Conservation (phyloP, 1,284 basidiomycete species). For the Sporisorium iseilematis-ciliati region DNA sequence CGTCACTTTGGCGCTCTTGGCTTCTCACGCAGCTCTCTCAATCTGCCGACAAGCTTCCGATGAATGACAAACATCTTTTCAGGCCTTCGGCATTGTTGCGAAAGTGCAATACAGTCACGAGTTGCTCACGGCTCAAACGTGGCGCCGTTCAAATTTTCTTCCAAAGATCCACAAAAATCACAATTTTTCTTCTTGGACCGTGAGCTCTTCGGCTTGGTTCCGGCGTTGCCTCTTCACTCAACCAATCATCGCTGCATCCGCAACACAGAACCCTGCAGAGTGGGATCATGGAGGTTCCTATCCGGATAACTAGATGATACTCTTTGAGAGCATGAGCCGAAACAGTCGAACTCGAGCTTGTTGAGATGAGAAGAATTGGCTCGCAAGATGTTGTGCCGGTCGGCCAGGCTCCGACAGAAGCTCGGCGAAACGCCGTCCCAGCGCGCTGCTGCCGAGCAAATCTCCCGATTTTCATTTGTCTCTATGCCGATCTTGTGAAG, state of each 20-base stretch:
- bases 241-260: neutral
- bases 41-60: slow-evolving; percentile 4
- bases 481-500: neutral
- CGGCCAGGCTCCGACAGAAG: slow-evolving; percentile 2
- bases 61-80: neutral
- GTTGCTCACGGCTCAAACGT: neutral
- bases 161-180: slow-evolving; percentile 11
- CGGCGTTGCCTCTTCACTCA: slow-evolving; percentile 8
- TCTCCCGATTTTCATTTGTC: neutral
- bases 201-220: slow-evolving; percentile 29
- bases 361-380: neutral
- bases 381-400: neutral
- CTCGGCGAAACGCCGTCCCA: slow-evolving; percentile 6
- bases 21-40: neutral
- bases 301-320: neutral
- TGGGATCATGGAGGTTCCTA: neutral
- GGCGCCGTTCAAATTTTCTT: slow-evolving; percentile 39
- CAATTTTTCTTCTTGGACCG: slow-evolving; percentile 22
- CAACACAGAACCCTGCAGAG: neutral
- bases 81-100: neutral
- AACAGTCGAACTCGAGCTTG: neutral
- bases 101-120: neutral
- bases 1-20: neutral
- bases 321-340: neutral
- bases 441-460: neutral